Evolutionary conservation across 257 asterid genomes (phyloP).

Genomic region (Pogostemon cablin): DNA sequence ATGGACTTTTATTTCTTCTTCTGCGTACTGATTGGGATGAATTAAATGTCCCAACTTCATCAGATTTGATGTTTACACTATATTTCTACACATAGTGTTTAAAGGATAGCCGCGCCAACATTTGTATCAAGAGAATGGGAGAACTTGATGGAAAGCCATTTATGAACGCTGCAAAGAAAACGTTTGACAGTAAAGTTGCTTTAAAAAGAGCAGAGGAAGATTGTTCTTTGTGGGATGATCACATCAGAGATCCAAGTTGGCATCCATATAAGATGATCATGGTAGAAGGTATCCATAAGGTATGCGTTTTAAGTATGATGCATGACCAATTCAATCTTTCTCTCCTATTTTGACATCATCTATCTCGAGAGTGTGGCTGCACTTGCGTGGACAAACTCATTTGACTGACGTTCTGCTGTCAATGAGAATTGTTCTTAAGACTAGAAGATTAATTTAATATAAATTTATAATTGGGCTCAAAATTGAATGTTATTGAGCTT

Average conservation of each 20-base stretch:
- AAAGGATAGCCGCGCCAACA: slow-evolving; percentile 48
- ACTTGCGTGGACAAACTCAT: slow-evolving; percentile 13
- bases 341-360: slow-evolving; percentile 17
- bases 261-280: slow-evolving; percentile 68
- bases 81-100: slow-evolving; percentile 39
- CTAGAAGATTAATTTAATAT: background rate
- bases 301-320: slow-evolving; percentile 33
- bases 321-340: slow-evolving; percentile 12
- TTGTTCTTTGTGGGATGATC: slow-evolving; percentile 65
- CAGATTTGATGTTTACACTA: slow-evolving; percentile 24
- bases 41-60: slow-evolving; percentile 9
- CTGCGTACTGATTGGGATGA: slow-evolving; percentile 2
- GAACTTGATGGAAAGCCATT: slow-evolving; percentile 63
- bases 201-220: slow-evolving; percentile 40
- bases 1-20: slow-evolving; percentile 21
- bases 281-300: slow-evolving; percentile 59
- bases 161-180: slow-evolving; percentile 41
- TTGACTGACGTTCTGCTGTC: slow-evolving; percentile 3
- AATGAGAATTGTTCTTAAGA: background rate
- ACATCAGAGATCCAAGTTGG: slow-evolving; percentile 79
- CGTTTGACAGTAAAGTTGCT: slow-evolving; percentile 40
- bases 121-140: slow-evolving; percentile 79
- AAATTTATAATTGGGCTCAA: background rate
- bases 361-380: slow-evolving; percentile 14
- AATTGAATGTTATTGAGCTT: background rate